Evolutionary conservation across 169 alveolate species (phyloP).

Genomic region (Babesia gibsoni): DNA sequence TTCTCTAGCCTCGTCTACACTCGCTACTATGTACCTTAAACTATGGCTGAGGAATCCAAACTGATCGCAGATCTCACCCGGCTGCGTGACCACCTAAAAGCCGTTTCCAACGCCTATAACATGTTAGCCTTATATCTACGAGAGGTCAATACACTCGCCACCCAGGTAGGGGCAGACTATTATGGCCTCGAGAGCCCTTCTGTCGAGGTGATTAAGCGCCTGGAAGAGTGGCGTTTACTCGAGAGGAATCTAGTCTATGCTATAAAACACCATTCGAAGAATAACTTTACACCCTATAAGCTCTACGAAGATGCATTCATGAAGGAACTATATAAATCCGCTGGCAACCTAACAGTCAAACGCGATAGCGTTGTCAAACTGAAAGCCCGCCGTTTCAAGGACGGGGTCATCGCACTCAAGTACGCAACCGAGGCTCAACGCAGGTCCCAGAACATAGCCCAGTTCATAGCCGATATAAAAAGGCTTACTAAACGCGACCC

Average conservation of each 20-base stretch:
- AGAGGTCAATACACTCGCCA: slow-evolving; percentile 13
- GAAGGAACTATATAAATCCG: neutral
- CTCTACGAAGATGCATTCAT: neutral
- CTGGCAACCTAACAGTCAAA: neutral
- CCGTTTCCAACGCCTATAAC: slow-evolving; percentile 6
- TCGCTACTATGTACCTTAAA: too few relatives aligned
- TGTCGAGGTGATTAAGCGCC: slow-evolving; percentile 31
- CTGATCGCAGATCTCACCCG: slow-evolving; percentile 1
- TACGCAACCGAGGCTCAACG: slow-evolving; percentile 33
- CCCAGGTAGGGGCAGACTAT: slow-evolving; percentile 19
- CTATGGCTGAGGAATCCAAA: neutral
- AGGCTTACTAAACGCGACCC: neutral
- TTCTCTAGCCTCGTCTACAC: too few relatives aligned
- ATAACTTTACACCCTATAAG: neutral
- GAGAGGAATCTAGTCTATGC: slow-evolving; percentile 12
- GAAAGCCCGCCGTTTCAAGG: slow-evolving; percentile 33
- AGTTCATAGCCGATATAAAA: slow-evolving; percentile 21
- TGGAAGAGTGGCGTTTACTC: slow-evolving; percentile 17
- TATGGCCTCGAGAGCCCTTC: slow-evolving; percentile 29
- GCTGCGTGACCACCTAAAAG: slow-evolving; percentile 24
- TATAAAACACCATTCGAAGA: neutral
- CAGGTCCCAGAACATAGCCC: slow-evolving; percentile 17
- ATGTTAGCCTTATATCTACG: slow-evolving; percentile 13
- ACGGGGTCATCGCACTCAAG: slow-evolving; percentile 39
- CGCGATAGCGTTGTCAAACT: neutral